Conservation (phyloP, 1,139 yeast genomes). For the Yamadazyma diospyri region DNA sequence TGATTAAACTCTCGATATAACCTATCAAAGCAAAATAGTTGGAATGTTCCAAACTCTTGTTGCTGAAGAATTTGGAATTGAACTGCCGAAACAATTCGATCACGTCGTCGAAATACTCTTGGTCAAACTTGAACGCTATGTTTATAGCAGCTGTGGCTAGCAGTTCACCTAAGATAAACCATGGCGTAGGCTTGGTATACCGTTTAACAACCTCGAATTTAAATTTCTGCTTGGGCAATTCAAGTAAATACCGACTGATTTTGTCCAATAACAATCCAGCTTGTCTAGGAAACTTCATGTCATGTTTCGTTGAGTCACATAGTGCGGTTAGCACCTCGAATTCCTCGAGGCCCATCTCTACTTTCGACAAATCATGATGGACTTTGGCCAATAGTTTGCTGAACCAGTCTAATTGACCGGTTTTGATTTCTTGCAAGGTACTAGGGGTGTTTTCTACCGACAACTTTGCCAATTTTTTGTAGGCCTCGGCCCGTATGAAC, state of each 20-base stretch:
- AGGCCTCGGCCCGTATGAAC: slow-evolving; percentile 58
- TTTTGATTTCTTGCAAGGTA: slow-evolving; percentile 13
- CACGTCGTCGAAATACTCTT: slow-evolving; percentile 23
- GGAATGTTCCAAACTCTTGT: slow-evolving; percentile 25
- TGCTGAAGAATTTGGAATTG: slow-evolving; percentile 22
- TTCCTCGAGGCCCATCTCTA: slow-evolving; percentile 53
- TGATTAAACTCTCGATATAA: slow-evolving; percentile 39
- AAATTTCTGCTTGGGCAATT: slow-evolving; percentile 51
- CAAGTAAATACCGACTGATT: slow-evolving; percentile 56
- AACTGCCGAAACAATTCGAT: slow-evolving; percentile 29
- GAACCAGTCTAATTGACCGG: slow-evolving; percentile 17
- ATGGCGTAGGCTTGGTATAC: slow-evolving; percentile 31
- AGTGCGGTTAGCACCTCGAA: slow-evolving; percentile 70
- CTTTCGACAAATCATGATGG: slow-evolving; percentile 18
- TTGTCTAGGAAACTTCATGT: slow-evolving; percentile 39
- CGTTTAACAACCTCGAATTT: slow-evolving; percentile 20
- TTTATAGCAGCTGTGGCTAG: slow-evolving; percentile 36
- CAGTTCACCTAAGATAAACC: slow-evolving; percentile 34
- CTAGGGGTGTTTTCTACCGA: slow-evolving; percentile 24
- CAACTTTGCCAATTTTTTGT: slow-evolving; percentile 39
- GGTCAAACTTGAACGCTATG: slow-evolving; percentile 33
- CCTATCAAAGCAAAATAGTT: slow-evolving; percentile 47
- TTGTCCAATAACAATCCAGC: slow-evolving; percentile 52
- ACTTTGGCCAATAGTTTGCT: slow-evolving; percentile 22
- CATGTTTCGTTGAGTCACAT: slow-evolving; percentile 47